phyloP scores from a whole-genome alignment of 352 stramenopile genomes.

The Phytophthora cajani region DNA sequence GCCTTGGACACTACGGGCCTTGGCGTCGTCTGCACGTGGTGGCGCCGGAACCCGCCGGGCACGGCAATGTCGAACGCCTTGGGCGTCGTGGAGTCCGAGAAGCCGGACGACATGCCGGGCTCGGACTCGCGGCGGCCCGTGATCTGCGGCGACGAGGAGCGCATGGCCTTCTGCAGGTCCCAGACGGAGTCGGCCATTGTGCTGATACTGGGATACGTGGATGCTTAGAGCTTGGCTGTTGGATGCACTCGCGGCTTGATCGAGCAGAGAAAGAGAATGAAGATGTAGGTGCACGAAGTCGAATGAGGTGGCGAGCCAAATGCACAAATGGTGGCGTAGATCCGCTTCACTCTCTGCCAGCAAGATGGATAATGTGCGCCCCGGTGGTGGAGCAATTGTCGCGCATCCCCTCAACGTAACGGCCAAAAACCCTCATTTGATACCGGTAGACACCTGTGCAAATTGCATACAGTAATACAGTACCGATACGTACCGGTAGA shows the following conservation, averaged over 20 bases:
- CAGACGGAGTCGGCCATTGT: conserved; percentile 56
- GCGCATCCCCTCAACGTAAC: conserved; percentile 20
- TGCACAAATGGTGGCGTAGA: conserved; percentile 1
- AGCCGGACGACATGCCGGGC: conserved; percentile 49
- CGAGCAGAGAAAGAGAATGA: not conserved
- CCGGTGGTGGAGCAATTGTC: conserved; percentile 18
- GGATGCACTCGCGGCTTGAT: conserved; percentile 2
- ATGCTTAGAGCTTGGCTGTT: conserved; percentile 5
- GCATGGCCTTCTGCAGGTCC: conserved; percentile 59
- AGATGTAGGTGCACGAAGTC: conserved; percentile 8
- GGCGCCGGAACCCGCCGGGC: conserved; percentile 71
- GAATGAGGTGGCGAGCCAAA: not conserved
- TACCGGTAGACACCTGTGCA: not conserved
- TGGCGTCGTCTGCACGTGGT: conserved; percentile 61
- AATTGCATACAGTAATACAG: not conserved
- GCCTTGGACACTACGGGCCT: conserved; percentile 53
- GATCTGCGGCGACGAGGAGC: conserved; percentile 32
- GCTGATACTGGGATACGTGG: not conserved
- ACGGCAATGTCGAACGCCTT: conserved; percentile 74
- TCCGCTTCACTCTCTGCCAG: conserved; percentile 18
- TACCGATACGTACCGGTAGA: not conserved
- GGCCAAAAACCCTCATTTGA: conserved; percentile 1
- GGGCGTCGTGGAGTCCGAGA: conserved; percentile 41
- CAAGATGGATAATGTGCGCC: conserved; percentile 27
- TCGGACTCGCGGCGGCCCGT: conserved; percentile 64